Base-by-base conservation (phyloP, 225 moss, liverwort and hornwort species). In the Straminergon stramineum region DNA sequence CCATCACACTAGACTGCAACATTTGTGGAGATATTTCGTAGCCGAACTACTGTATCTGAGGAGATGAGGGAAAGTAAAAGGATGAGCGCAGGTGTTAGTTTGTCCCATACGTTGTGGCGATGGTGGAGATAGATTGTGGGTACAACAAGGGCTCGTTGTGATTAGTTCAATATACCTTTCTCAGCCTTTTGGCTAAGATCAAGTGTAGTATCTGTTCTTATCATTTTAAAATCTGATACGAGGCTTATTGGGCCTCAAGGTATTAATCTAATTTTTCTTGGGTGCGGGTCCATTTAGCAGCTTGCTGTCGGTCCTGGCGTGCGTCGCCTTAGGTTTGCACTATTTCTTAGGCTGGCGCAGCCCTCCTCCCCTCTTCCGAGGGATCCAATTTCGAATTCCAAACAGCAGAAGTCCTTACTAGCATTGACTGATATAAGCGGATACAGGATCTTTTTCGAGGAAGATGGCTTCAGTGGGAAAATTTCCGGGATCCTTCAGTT, bases 131-230 rank as follows among this genome's bases (percentile, higher is more conserved):
- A 27, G 6, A 84, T 39, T 19, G 11, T 11, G 64, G 37, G 8
- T 63, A 86, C n/a, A 77, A 86, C 1, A 7, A 39, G 53, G 86
- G 21, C 26, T 28, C 30, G 30, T n/a, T 53, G 7, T 16, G 0
- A 5, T 55, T 2, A 0, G 17, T n/a, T n/a, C n/a, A n/a, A n/a
- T 8, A 91, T 91, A 91, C 90, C 92, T 93, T 95, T 92, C 95
- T 95, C 93, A 94, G 95, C 97, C 95, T 95, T 94, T 91, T 89
- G 96, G 95, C 96, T 95, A 95, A 95, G 94, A 95, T 96, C 92
- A 94, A 93, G 95, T 94, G 97, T 93, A 95, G 95, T 95, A 92
- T 95, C 93, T 94, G 95, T 95, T 96, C 95, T 95, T 95, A 94
- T 94, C 95, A 96, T 95, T 92, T 93, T 93, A 92, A 91, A 94